phyloP scores from a whole-genome alignment of 495 filamentous ascomycete genomes.

The Lentithecium fluviatile region DNA sequence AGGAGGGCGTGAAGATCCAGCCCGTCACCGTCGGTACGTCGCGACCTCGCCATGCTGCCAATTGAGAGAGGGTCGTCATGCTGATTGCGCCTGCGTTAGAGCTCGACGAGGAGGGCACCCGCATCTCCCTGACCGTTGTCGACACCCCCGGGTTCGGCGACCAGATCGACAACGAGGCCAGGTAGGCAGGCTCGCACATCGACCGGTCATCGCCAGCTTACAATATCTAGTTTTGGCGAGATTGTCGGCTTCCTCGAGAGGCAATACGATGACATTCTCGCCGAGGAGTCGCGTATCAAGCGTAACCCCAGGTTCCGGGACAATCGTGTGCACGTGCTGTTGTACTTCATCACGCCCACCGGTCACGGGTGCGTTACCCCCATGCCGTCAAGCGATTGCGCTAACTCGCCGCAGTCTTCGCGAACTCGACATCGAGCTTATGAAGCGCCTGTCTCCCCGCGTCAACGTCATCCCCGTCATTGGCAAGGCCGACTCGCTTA shows the following conservation, averaged over 20 bases:
- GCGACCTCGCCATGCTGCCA: background rate
- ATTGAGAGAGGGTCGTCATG: background rate
- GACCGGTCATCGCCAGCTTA: conserved; percentile 4
- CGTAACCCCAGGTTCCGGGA: conserved; percentile 99
- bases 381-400: conserved; percentile 33
- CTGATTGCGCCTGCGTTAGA: conserved; percentile 65
- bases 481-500: conserved; percentile 96
- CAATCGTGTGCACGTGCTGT: conserved; percentile 94
- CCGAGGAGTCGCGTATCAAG: conserved; percentile 99
- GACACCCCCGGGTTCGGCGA: conserved; percentile 98
- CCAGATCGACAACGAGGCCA: conserved; percentile 98
- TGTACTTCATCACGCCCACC: conserved; percentile 99
- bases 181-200: conserved; percentile 53
- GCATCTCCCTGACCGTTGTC: conserved; percentile 95
- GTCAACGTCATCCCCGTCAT: conserved; percentile 99
- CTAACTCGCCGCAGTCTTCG: conserved; percentile 65
- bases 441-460: conserved; percentile 97
- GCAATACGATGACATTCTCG: conserved; percentile 98
- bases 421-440: conserved; percentile 97
- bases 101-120: conserved; percentile 95
- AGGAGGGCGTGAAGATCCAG: conserved; percentile 97
- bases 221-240: conserved; percentile 73
- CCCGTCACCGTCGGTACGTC: conserved; percentile 87
- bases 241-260: conserved; percentile 97
- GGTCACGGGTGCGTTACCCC: conserved; percentile 73